Evolutionary conservation across 352 stramenopile genomes (phyloP).

Genomic region (Plasmopara muralis): DNA sequence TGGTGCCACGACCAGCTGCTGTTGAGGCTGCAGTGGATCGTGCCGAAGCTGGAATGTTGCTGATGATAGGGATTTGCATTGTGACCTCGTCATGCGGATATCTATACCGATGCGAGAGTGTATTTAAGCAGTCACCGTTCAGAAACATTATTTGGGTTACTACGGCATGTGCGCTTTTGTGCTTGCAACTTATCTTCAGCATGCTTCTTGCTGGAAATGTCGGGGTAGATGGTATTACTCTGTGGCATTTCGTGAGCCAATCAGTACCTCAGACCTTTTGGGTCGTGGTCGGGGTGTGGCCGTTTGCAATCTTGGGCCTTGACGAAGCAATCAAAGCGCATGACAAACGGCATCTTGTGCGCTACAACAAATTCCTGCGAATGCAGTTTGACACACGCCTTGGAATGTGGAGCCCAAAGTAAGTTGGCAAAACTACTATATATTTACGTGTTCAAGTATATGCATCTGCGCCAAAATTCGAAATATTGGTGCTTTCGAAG

Average conservation of each 20-base stretch:
- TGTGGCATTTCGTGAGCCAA: constrained; percentile 41
- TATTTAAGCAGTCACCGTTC: constrained; percentile 56
- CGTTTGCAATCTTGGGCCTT: constrained; percentile 43
- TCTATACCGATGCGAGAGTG: constrained; percentile 69
- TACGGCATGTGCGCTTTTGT: constrained; percentile 30
- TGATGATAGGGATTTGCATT: constrained; percentile 59
- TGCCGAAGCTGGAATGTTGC: constrained; percentile 66
- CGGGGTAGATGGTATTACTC: constrained; percentile 39
- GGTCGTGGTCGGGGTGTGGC: constrained; percentile 43
- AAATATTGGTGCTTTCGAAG: too few relatives aligned
- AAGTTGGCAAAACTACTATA: constrained; percentile 6
- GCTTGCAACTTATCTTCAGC: constrained; percentile 44
- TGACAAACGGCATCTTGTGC: constrained; percentile 61
- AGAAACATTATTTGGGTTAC: constrained; percentile 66
- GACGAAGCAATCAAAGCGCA: constrained; percentile 72
- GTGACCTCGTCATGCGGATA: constrained; percentile 69
- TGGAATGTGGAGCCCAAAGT: constrained; percentile 86
- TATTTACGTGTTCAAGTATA: background rate
- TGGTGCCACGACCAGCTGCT: constrained; percentile 37
- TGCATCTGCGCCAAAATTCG: too few relatives aligned
- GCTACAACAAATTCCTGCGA: constrained; percentile 81
- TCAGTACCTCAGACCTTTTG: constrained; percentile 62
- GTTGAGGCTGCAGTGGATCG: constrained; percentile 60
- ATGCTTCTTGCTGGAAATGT: constrained; percentile 36
- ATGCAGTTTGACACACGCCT: constrained; percentile 87